Evolutionary conservation across 164 flowering plant genomes (phyloP).

Genomic region (Houttuynia cordata): DNA sequence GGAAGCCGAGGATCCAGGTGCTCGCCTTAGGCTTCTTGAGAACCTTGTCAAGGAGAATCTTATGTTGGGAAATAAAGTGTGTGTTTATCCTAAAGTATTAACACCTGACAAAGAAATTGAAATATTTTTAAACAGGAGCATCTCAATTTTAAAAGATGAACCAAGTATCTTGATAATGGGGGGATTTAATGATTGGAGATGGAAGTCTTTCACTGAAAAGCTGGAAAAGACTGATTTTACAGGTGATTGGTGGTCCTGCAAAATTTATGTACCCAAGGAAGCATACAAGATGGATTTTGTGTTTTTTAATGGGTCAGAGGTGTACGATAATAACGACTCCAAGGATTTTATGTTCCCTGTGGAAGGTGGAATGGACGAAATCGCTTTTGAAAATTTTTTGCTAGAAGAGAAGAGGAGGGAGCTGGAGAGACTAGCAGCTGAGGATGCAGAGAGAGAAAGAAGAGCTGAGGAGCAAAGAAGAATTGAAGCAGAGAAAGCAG

Average conservation of each 20-base stretch:
- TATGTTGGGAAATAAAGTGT: slow-evolving; percentile 41
- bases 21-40: slow-evolving; percentile 30
- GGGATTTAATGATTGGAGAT: slow-evolving; percentile 93
- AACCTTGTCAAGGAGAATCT: slow-evolving; percentile 51
- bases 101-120: slow-evolving; percentile 66
- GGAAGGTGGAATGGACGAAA: slow-evolving; percentile 64
- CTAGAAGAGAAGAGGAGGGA: slow-evolving; percentile 86
- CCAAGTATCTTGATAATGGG: slow-evolving; percentile 75
- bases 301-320: slow-evolving; percentile 66
- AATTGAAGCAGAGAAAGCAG: slow-evolving; percentile 67
- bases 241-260: slow-evolving; percentile 98
- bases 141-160: slow-evolving; percentile 57
- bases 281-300: slow-evolving; percentile 88
- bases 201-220: slow-evolving; percentile 65
- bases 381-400: slow-evolving; percentile 85
- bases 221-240: slow-evolving; percentile 51
- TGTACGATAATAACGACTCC: slow-evolving; percentile 78
- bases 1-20: slow-evolving; percentile 9
- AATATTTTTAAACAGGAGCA: slow-evolving; percentile 61
- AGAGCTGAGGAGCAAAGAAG: slow-evolving; percentile 58
- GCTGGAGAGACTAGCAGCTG: slow-evolving; percentile 60
- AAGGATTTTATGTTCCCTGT: slow-evolving; percentile 63
- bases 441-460: slow-evolving; percentile 78
- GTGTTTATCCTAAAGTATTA: slow-evolving; percentile 55
- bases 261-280: slow-evolving; percentile 67